Percentiles rank a stretch among this genome's conserved stretches.
Evolutionary conservation across 495 filamentous ascomycete genomes (phyloP).

Genomic region (Copromyces sp.): DNA sequence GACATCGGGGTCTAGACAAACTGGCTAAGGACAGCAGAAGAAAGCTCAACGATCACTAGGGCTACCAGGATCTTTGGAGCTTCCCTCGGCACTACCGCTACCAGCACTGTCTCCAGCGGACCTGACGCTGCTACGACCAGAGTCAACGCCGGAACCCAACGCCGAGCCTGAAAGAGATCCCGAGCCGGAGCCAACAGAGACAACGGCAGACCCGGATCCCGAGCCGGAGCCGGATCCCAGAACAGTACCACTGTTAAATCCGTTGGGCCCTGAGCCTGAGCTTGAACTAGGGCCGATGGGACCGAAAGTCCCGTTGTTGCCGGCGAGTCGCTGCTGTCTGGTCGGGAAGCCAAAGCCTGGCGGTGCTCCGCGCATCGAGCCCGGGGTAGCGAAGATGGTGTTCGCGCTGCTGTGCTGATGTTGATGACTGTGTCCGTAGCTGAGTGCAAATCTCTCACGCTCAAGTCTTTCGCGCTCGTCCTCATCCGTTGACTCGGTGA

Average conservation of each 20-base stretch:
- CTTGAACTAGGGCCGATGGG: not conserved
- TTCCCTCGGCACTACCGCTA: constrained; percentile 9
- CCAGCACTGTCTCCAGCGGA: constrained; percentile 23
- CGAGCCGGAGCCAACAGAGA: constrained; percentile 14
- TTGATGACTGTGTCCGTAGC: constrained; percentile 1
- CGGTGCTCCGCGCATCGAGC: constrained; percentile 16
- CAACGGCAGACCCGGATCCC: constrained; percentile 17
- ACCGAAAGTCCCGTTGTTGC: not conserved
- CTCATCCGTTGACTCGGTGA: constrained; percentile 48
- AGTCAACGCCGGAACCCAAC: constrained; percentile 17
- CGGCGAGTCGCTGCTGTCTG: not conserved
- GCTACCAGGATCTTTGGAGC: constrained; percentile 19
- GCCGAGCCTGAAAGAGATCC: constrained; percentile 18
- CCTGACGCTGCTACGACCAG: constrained; percentile 27
- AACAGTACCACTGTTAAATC: constrained; percentile 7
- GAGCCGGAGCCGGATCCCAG: constrained; percentile 12
- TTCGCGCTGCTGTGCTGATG: constrained; percentile 1
- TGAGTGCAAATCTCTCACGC: not conserved
- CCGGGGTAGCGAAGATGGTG: constrained; percentile 1
- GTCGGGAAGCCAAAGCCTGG: constrained; percentile 16
- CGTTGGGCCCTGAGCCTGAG: constrained; percentile 6
- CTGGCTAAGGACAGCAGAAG: not conserved
- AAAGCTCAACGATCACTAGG: constrained; percentile 11
- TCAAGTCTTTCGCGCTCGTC: constrained; percentile 14
- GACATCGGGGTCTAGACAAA: not conserved